These are phyloP conservation scores for Leccinum huronense DNA, from an alignment of 1,284 basidiomycete genomes.

Conservation along the genomic window DNA sequence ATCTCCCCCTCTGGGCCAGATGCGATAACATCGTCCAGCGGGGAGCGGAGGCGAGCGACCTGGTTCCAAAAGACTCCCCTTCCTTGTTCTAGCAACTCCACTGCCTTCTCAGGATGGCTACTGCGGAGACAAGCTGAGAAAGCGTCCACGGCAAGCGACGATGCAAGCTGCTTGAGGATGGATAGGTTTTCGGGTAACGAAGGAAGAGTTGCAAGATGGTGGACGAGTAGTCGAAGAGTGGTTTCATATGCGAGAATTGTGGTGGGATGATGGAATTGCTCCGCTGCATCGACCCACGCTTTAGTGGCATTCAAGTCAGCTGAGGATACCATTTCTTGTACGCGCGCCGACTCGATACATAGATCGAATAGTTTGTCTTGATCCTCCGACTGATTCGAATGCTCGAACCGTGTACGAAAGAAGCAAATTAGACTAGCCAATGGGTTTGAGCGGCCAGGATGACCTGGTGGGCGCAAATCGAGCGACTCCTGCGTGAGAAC, in stretches of 20 bases:
- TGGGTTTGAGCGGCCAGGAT: background rate
- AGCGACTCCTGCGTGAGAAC: background rate
- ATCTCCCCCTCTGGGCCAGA: background rate
- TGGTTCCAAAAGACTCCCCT: conserved; percentile 1
- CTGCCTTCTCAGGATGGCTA: background rate
- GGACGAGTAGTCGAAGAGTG: background rate
- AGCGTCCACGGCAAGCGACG: background rate
- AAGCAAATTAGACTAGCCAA: background rate
- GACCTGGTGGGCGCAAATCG: background rate
- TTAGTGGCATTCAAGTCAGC: background rate
- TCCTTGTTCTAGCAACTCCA: background rate
- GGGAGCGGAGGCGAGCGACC: background rate
- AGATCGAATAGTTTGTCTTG: background rate
- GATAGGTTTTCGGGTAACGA: background rate
- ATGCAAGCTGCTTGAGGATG: background rate
- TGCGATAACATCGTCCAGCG: background rate
- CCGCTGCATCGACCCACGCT: background rate
- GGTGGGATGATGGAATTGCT: background rate
- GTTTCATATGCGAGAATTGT: background rate
- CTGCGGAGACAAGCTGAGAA: background rate
- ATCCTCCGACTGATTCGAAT: background rate
- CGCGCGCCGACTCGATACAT: background rate
- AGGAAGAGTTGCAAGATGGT: background rate
- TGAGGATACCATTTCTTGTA: background rate
- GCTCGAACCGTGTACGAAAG: background rate